These are phyloP conservation scores for Phytophthora pluvialis DNA, from an alignment of 352 stramenopile species.

Conservation along the genomic window DNA sequence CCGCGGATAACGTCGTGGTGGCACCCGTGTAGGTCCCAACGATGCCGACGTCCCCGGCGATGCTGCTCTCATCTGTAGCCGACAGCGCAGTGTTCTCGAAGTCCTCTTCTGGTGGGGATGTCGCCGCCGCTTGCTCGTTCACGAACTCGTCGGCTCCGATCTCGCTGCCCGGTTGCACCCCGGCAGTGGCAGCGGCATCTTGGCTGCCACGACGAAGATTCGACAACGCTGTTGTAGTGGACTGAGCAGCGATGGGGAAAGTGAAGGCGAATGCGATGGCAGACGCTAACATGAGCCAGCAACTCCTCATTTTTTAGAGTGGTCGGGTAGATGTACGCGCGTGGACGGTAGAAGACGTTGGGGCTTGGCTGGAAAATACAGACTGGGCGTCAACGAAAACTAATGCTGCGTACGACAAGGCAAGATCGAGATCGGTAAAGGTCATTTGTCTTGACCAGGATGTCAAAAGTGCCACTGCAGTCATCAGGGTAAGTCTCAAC, in stretches of 20 bases:
- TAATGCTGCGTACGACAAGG: background rate
- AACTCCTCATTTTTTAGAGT: conserved; percentile 16
- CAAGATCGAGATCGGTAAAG: conserved; percentile 10
- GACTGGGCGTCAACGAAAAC: conserved; percentile 15
- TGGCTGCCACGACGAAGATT: background rate
- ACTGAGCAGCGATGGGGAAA: conserved; percentile 7
- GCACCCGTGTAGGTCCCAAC: conserved; percentile 15
- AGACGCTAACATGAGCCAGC: conserved; percentile 1
- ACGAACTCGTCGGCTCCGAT: conserved; percentile 12
- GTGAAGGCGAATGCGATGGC: conserved; percentile 10
- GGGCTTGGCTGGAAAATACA: conserved; percentile 9
- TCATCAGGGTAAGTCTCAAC: conserved; percentile 7
- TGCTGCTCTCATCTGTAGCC: conserved; percentile 8
- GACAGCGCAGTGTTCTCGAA: conserved; percentile 31
- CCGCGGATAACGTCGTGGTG: conserved; percentile 6
- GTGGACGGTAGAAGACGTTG: conserved; percentile 11
- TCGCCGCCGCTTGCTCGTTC: conserved; percentile 4
- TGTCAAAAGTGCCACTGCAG: conserved; percentile 6
- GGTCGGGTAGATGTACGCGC: conserved; percentile 7
- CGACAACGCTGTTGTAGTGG: conserved; percentile 2
- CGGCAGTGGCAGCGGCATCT: background rate
- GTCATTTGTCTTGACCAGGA: conserved; percentile 5
- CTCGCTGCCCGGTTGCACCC: conserved; percentile 11
- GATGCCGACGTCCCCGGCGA: conserved; percentile 20
- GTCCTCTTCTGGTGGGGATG: conserved; percentile 4